Conservation (phyloP, 2,329 filamentous ascomycete genomes). For the Penicillium sp. region DNA sequence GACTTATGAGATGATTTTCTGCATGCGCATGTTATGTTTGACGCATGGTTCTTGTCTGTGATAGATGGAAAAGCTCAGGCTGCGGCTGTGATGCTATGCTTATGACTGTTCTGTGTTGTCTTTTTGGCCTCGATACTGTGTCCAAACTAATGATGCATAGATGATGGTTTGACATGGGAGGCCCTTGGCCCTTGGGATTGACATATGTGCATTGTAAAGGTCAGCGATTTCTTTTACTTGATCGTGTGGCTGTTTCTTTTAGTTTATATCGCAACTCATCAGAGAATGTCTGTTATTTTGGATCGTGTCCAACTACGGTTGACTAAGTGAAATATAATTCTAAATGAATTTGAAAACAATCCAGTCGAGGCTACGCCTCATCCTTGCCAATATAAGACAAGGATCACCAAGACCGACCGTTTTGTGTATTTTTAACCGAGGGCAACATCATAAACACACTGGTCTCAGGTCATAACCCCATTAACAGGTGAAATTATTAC, state of each 20-base stretch:
- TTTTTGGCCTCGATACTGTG: neutral
- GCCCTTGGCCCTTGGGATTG: neutral
- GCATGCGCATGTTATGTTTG: neutral
- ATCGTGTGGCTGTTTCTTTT: neutral
- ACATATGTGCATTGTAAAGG: neutral
- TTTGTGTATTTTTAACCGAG: neutral
- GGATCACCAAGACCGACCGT: neutral
- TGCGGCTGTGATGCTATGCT: neutral
- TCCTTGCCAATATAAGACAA: too few relatives aligned
- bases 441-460: too few relatives aligned
- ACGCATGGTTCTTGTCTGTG: neutral
- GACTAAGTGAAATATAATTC: too few relatives aligned
- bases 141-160: conserved; percentile 1
- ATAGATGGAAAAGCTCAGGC: conserved; percentile 15
- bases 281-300: neutral
- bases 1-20: conserved; percentile 1
- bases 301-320: too few relatives aligned
- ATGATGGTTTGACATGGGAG: neutral
- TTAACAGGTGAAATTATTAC: neutral
- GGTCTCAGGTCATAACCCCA: too few relatives aligned
- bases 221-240: neutral
- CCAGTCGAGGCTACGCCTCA: too few relatives aligned
- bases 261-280: neutral
- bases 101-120: neutral
- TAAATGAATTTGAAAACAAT: too few relatives aligned